Evolutionary conservation across 768 basidiomycete genomes (phyloP).

Genomic region (Favolaschia claudopus): DNA sequence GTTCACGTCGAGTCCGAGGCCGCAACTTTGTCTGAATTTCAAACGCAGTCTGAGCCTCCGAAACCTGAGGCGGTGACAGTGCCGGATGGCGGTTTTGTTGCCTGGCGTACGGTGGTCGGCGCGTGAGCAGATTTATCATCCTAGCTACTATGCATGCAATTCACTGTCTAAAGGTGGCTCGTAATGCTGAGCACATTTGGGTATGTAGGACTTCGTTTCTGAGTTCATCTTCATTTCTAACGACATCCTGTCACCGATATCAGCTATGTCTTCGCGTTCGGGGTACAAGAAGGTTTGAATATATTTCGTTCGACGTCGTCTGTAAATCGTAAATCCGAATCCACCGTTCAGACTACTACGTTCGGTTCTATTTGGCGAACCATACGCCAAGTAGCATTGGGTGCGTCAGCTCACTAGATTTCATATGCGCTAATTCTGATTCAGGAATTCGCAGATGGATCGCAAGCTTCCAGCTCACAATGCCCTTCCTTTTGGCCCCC

Average conservation of each 20-base stretch:
- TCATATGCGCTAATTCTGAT: background rate
- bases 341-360: slow-evolving; percentile 1
- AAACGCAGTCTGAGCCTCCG: no score
- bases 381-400: background rate
- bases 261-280: background rate
- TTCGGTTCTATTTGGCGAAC: background rate
- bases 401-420: background rate
- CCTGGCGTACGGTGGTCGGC: background rate
- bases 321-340: background rate
- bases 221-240: no score
- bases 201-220: no score
- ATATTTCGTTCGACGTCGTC: no score
- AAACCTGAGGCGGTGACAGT: background rate
- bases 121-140: no score
- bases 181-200: no score
- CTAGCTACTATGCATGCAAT: no score
- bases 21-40: no score
- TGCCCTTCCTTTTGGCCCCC: background rate
- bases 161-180: no score
- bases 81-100: background rate
- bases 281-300: background rate
- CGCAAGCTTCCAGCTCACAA: background rate
- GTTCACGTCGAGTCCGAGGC: no score
- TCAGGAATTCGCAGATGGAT: slow-evolving; percentile 1
- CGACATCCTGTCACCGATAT: no score